Conservation (phyloP, 768 basidiomycete genomes). For the Tricholoma hemisulphureum region DNA sequence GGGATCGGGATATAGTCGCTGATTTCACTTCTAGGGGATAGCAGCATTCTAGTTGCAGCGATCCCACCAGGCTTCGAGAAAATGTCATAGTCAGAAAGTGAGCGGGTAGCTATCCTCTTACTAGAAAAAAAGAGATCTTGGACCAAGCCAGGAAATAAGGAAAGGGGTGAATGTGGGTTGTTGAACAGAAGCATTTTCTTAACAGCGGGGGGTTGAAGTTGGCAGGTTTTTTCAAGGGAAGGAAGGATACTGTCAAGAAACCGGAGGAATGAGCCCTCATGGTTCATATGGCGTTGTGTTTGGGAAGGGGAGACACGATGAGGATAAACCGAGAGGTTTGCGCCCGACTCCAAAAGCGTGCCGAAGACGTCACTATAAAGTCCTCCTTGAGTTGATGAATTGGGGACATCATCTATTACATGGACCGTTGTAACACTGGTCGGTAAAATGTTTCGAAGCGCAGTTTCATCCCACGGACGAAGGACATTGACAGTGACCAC, state of each 20-base stretch:
- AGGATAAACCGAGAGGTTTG: constrained; percentile 44
- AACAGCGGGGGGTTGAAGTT: constrained; percentile 47
- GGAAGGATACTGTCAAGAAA: constrained; percentile 38
- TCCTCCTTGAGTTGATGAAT: constrained; percentile 55
- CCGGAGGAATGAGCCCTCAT: constrained; percentile 41
- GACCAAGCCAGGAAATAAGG: constrained; percentile 54
- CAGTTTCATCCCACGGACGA: constrained; percentile 75
- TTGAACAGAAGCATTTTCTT: constrained; percentile 69
- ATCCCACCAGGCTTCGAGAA: constrained; percentile 75
- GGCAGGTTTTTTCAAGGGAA: constrained; percentile 28
- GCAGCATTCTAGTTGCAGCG: constrained; percentile 63
- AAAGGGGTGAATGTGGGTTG: constrained; percentile 52
- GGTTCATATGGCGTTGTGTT: constrained; percentile 49
- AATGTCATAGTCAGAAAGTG: constrained; percentile 69
- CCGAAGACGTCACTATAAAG: constrained; percentile 75
- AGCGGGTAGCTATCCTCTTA: constrained; percentile 53
- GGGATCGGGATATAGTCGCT: constrained; percentile 50
- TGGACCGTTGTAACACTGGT: constrained; percentile 55
- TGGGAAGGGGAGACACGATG: constrained; percentile 60
- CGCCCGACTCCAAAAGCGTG: constrained; percentile 43
- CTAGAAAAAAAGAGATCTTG: constrained; percentile 57
- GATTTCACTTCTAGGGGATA: constrained; percentile 46
- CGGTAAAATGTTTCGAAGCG: constrained; percentile 62
- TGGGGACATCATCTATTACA: constrained; percentile 78
- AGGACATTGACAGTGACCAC: constrained; percentile 75